Evolutionary conservation across 805 yeast species (phyloP), one percentile per base, ranked within the genome.

Genomic region (Suhomyces faveliae): DNA sequence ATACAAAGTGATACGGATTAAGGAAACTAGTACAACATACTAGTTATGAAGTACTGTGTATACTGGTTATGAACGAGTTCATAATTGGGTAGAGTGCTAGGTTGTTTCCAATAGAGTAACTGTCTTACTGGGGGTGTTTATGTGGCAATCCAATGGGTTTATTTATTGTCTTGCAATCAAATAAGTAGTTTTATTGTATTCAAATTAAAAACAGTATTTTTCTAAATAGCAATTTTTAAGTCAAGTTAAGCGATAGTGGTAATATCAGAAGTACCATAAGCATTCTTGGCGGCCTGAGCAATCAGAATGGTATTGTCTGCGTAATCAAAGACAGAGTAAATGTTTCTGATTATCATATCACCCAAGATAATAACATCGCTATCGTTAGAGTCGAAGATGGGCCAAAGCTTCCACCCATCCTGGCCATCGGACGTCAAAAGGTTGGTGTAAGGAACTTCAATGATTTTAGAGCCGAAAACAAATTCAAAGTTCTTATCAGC

Each of bases 371-470:
- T 5, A 13, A 30, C n/a, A 5, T 10, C 19, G 17, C 2, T 5
- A 4, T n/a, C 4, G 19, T 30, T 10, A 4, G 11, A 3, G 6
- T 12, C 15, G 3, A 11, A n/a, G 19, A 30, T 6, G 7, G 8
- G 9, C 35, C 8, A 5, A 6, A 33, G 19, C 2, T 3, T n/a
- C 21, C 21, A 17, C 15, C 20, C 11, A 33, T 20, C 37, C 6
- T 20, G 20, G 21, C 37, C 37, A 17, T 15, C 21, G 10, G n/a
- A 10, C 7, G 3, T 2, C 21, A 21, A 25, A 12, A 47, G 13
- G 10, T 39, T 43, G 20, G 40, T 17, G 24, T 22, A 23, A 8
- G 50, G 50, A 23, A 47, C 38, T 3, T 20, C 17, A 12, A 47
- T 47, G 4, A 24, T 20, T 11, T 35, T 45, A 15, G 15, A 23